A percentile compares a stretch with the other conserved stretches of the same genome.
phyloP scores from a whole-genome alignment of 257 asterid genomes.

The Osmanthus fragrans region DNA sequence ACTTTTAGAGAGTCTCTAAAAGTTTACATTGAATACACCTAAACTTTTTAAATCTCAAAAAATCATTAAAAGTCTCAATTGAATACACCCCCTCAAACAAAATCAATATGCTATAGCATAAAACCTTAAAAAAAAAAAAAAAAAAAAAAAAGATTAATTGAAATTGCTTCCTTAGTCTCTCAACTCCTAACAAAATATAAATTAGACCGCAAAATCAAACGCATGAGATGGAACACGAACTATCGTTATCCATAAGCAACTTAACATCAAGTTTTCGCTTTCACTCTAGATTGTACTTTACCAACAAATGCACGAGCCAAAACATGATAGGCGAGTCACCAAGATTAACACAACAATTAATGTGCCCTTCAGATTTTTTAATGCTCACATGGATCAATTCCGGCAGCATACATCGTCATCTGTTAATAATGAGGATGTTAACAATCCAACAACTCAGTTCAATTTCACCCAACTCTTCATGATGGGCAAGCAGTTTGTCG shows the following conservation, averaged over 20 bases:
- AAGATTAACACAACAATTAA: neutral
- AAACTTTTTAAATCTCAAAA: no score
- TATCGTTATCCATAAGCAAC: no score
- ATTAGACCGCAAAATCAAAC: neutral
- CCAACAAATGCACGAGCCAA: neutral
- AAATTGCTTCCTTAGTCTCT: no score
- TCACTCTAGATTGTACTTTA: neutral
- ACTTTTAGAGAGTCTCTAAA: no score
- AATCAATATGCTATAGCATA: no score
- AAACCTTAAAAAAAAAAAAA: no score
- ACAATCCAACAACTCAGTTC: conserved; percentile 1
- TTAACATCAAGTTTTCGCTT: no score
- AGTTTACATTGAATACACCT: no score
- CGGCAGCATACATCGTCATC: neutral
- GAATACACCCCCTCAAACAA: no score
- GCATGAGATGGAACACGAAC: neutral
- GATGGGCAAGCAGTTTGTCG: neutral
- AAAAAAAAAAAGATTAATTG: no score
- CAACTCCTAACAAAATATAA: no score
- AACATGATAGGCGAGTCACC: neutral
- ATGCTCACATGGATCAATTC: neutral
- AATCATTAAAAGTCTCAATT: no score
- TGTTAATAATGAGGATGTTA: neutral
- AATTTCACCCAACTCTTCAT: neutral
- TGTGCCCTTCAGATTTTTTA: neutral